Base-by-base conservation (phyloP, 2,329 filamentous ascomycete genomes). In the Fusarium subglutinans region DNA sequence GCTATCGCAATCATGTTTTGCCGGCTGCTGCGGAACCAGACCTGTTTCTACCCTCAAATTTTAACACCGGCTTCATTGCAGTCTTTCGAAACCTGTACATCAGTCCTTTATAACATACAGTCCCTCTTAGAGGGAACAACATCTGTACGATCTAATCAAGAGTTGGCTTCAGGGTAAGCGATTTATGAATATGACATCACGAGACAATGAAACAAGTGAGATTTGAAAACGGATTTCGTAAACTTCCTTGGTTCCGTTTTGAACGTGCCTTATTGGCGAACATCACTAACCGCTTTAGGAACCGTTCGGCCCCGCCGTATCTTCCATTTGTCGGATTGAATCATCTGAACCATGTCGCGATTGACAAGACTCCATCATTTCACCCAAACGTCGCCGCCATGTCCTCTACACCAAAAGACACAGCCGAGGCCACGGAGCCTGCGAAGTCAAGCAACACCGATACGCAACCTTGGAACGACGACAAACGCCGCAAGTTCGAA, bases 401-500 rank as follows among this genome's bases (percentile, higher is more conserved):
- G 77, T 75, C 77, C 33, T 69, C 77, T 4, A 41, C 65, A 22
- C 44, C 70, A 22, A 63, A 77, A 72, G 75, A 71, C 13, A 26
- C 78, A 28, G 63, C 72, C 20, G 69, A 72, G 9, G 18, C 61
- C 24, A 24, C 64, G 10, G 74, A 77, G 53, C 48, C 67, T 8
- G 5, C 55, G 35, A 77, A 78, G 63, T 47, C 64, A 18, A n/a
- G 59, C 26, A 66, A 61, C 26, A 20, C 40, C 15, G 60, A 53
- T 18, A n/a, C 69, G 3, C 81, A 84, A 30, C 87, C 89, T 4
- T 92, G 90, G 87, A 85, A 86, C 76, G 85, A 88, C 70, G 85
- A 91, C 67, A 89, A 87, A 63, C 90, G 90, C 79, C 82, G 85
- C 66, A 92, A 90, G 77, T 94, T 94, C 78, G 84, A 91, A 76